A percentile compares a stretch with the other conserved stretches of the same genome.
phyloP scores from a whole-genome alignment of 2,329 filamentous ascomycete genomes.

The Aspergillaceae sp. region DNA sequence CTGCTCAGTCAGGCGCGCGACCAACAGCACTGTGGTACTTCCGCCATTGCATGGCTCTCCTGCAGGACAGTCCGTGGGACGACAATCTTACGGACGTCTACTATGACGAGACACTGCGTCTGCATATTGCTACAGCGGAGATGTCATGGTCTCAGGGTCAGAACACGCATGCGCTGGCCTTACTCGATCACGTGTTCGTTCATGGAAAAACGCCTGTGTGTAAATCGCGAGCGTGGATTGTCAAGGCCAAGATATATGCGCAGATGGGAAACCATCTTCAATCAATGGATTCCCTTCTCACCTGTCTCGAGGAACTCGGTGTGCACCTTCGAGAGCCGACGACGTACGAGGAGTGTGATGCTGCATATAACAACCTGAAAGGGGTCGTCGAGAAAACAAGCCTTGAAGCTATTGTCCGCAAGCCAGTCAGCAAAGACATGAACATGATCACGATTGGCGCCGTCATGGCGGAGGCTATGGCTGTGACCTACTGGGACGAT shows the following conservation, averaged over 20 bases:
- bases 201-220: slow-evolving; percentile 65
- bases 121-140: slow-evolving; percentile 72
- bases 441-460: slow-evolving; percentile 41
- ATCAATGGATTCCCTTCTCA: slow-evolving; percentile 61
- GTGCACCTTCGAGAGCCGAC: slow-evolving; percentile 57
- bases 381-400: slow-evolving; percentile 53
- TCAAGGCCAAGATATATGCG: slow-evolving; percentile 70
- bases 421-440: slow-evolving; percentile 36
- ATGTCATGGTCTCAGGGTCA: slow-evolving; percentile 73
- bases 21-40: slow-evolving; percentile 78
- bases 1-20: slow-evolving; percentile 73
- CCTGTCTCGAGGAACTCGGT: slow-evolving; percentile 62
- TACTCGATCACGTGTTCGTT: slow-evolving; percentile 62
- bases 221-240: slow-evolving; percentile 73
- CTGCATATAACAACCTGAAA: slow-evolving; percentile 58
- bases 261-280: slow-evolving; percentile 62
- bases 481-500: slow-evolving; percentile 53
- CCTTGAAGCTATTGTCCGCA: slow-evolving; percentile 29
- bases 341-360: slow-evolving; percentile 68
- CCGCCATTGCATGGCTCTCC: slow-evolving; percentile 62
- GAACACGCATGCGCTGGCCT: slow-evolving; percentile 55
- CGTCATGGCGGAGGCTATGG: slow-evolving; percentile 50
- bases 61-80: slow-evolving; percentile 73
- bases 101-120: slow-evolving; percentile 75
- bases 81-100: slow-evolving; percentile 61